Evolutionary conservation across 176 grass and related monocot species (phyloP).

Genomic region (Zoysia pacifica): DNA sequence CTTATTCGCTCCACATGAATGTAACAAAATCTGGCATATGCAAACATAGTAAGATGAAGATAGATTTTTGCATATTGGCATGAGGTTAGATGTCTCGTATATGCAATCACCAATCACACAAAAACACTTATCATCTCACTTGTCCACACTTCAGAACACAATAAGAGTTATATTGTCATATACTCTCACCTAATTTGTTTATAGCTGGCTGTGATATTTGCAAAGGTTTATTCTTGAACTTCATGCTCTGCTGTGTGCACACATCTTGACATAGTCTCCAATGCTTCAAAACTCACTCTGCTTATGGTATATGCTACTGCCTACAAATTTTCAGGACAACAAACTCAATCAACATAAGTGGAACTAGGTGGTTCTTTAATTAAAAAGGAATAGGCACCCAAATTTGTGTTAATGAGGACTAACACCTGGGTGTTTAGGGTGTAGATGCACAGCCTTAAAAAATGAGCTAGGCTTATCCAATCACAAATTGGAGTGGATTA

Average conservation of each 20-base stretch:
- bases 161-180: background rate
- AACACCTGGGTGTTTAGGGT: background rate
- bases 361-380: background rate
- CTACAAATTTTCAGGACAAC: background rate
- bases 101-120: background rate
- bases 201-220: background rate
- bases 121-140: background rate
- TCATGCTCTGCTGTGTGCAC: slow-evolving; percentile 8
- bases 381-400: background rate
- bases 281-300: slow-evolving; percentile 19
- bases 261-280: slow-evolving; percentile 12
- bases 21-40: background rate
- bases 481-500: background rate
- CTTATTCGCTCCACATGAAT: background rate
- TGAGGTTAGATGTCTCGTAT: slow-evolving; percentile 7
- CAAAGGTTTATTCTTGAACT: background rate
- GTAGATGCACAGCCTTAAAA: background rate
- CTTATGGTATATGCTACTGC: background rate
- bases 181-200: background rate
- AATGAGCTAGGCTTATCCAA: background rate
- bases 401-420: background rate
- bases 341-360: background rate
- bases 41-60: background rate
- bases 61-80: slow-evolving; percentile 7
- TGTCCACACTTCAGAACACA: background rate